Percentiles rank a stretch among this genome's conserved stretches.
Evolutionary conservation across 2,329 filamentous ascomycete genomes (phyloP).

Genomic region (Cladobotryum mycophilum): DNA sequence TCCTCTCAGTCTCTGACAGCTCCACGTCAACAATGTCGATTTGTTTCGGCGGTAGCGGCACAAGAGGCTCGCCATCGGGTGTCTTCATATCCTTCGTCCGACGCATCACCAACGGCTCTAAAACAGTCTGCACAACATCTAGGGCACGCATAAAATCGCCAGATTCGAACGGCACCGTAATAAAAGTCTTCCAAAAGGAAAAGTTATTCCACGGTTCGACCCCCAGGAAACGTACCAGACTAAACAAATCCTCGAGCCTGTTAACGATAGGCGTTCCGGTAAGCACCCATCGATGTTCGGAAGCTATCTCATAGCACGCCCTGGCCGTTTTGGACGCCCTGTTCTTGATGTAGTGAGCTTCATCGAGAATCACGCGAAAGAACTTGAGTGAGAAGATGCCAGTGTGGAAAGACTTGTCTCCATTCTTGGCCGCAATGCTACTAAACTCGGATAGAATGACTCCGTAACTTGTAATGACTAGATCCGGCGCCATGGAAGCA

Average conservation of each 20-base stretch:
- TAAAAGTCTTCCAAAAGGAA: conserved; percentile 98
- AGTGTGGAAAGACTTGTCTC: conserved; percentile 57
- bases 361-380: conserved; percentile 91
- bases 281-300: conserved; percentile 83
- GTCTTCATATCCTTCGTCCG: conserved; percentile 98
- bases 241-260: conserved; percentile 89
- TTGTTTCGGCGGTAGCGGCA: conserved; percentile 72
- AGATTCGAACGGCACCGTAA: conserved; percentile 93
- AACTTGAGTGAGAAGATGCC: conserved; percentile 91
- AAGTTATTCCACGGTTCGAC: conserved; percentile 99
- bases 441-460: conserved; percentile 80
- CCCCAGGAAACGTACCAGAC: conserved; percentile 81
- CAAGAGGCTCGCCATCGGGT: conserved; percentile 67
- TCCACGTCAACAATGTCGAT: conserved; percentile 86
- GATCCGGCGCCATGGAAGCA: conserved; percentile 68
- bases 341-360: conserved; percentile 90
- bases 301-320: conserved; percentile 85
- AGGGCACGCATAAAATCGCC: conserved; percentile 90
- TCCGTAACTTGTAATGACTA: conserved; percentile 94
- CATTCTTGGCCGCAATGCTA: conserved; percentile 60
- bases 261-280: conserved; percentile 98
- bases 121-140: conserved; percentile 92
- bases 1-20: conserved; percentile 74
- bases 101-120: conserved; percentile 91
- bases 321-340: conserved; percentile 87